A percentile compares a stretch with the other conserved stretches of the same genome.
Evolutionary conservation across 148 eudicot genomes (phyloP).

Genomic region (Camellia lanceoleosa): DNA sequence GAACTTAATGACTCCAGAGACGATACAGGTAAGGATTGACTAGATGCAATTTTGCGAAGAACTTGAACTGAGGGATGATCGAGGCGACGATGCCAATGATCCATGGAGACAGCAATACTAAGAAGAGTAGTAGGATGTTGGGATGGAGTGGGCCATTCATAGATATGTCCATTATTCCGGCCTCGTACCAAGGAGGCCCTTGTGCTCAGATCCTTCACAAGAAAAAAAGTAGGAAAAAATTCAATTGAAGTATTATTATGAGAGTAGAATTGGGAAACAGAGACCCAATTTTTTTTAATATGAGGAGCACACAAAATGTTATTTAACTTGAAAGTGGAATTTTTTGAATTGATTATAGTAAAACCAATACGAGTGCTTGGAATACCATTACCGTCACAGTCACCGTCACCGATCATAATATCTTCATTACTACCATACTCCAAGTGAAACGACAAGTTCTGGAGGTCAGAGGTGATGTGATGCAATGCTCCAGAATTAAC

Average conservation of each 20-base stretch:
- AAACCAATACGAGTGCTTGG: background rate
- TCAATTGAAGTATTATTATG: background rate
- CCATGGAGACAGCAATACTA: background rate
- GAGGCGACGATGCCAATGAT: background rate
- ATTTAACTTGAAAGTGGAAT: background rate
- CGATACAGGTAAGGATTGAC: background rate
- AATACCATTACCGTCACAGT: background rate
- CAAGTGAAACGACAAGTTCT: background rate
- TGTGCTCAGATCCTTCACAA: background rate
- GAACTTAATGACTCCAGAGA: background rate
- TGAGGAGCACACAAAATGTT: background rate
- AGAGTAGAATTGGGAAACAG: background rate
- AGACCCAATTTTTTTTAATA: background rate
- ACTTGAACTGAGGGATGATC: background rate
- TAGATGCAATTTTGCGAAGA: background rate
- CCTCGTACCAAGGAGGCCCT: background rate
- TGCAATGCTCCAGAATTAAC: background rate
- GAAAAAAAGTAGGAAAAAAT: background rate
- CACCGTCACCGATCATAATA: background rate
- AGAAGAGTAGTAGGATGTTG: background rate
- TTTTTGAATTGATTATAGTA: background rate
- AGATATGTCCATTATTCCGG: background rate
- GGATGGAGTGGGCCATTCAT: background rate
- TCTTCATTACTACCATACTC: background rate
- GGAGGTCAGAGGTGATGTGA: background rate